Percentiles rank a stretch among this genome's conserved stretches.
Conservation (phyloP, 768 basidiomycete species). For the Boletus rubescentipes region DNA sequence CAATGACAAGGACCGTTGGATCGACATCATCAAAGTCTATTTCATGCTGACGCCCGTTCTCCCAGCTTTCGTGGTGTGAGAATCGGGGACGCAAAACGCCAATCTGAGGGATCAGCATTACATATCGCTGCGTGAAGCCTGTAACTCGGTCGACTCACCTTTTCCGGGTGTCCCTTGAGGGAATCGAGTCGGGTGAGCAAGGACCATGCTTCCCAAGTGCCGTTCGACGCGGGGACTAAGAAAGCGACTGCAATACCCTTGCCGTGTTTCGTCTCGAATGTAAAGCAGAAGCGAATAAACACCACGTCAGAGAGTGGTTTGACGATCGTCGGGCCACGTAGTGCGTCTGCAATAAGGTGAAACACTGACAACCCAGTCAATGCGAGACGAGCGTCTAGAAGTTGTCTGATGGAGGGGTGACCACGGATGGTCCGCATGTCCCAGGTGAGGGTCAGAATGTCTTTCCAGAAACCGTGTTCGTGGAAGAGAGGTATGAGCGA, state of each 20-base stretch:
- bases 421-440: constrained; percentile 51
- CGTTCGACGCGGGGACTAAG: constrained; percentile 40
- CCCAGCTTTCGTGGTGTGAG: constrained; percentile 52
- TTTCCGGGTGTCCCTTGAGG: constrained; percentile 52
- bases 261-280: constrained; percentile 50
- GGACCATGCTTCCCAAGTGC: constrained; percentile 57
- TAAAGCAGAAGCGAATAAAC: constrained; percentile 58
- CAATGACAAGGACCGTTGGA: constrained; percentile 61
- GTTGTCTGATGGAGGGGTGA: constrained; percentile 31
- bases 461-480: constrained; percentile 44
- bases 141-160: constrained; percentile 18
- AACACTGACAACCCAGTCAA: constrained; percentile 17
- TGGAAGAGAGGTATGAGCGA: constrained; percentile 18
- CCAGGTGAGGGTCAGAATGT: constrained; percentile 52
- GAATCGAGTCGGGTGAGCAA: constrained; percentile 59
- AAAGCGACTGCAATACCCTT: constrained; percentile 52
- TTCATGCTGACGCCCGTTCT: constrained; percentile 40
- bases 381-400: constrained; percentile 39
- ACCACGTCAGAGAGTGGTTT: constrained; percentile 50
- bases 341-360: constrained; percentile 20
- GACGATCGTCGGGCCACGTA: constrained; percentile 34
- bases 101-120: constrained; percentile 3
- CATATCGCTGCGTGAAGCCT: background rate
- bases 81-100: constrained; percentile 42
- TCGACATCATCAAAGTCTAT: constrained; percentile 43